Evolutionary conservation across 495 filamentous ascomycete genomes (phyloP), one percentile per base, ranked within the genome.

Genomic region (Talaromyces liani): DNA sequence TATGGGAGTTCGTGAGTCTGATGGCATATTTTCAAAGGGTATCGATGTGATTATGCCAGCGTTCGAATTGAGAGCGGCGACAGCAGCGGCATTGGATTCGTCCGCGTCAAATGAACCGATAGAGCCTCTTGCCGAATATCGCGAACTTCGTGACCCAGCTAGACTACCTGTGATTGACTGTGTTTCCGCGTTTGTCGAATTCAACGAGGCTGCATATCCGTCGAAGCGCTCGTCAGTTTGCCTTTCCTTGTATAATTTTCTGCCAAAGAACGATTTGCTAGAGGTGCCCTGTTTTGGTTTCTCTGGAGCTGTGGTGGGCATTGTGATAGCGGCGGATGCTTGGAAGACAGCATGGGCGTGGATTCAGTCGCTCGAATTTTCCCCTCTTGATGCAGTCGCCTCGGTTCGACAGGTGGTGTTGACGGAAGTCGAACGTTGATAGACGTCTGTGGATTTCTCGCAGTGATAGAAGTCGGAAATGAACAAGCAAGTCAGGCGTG

Each of bases 1-100:
- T 62, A 92, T 84, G 2, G 93, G 91, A 49, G 85, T 87, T 60
- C 81, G 83, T 36, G 77, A 78, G 71, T 91, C 90, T 29, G 85
- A 71, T 31, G 82, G 73, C n/a, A 88, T 78, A 63, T 78, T 87
- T 60, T 97, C 91, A 75, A 93, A 97, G 12, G 94, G 91, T 63
- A 98, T 93, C 1, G 89, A 88, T 7, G 92, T 91, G 64, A 97
- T 91, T 14, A 93, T 84, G 56, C 92, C 94, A n/a, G 93, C 86
- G 34, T 84, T 90, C 75, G 87, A 86, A 63, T 89, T 87, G 24
- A 95, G 69, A 45, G 82, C 85, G n/a, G 71, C 63, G 56, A 36
- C 31, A 22, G 67, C 57, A 65, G 80, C 65, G 65, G 88, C 81
- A 25, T 73, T 61, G 64, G 79, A 74, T 66, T 77, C 65, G 69